Percentiles rank a stretch among this genome's conserved stretches.
Evolutionary conservation across 371 early-diverging fungal genomes (phyloP).

Genomic region (Phascolomyces articulosus): DNA sequence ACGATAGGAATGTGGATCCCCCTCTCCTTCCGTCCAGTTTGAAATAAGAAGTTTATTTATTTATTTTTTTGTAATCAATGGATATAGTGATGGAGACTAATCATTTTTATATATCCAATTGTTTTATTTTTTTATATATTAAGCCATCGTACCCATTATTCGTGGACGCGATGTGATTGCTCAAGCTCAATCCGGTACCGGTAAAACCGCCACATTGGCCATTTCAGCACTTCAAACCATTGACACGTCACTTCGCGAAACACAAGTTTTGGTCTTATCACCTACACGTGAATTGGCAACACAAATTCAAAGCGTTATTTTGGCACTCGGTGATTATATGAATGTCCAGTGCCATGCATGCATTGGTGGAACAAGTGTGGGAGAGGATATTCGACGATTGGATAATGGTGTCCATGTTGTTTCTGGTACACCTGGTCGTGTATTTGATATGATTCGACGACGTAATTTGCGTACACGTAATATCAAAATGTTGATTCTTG

Average conservation of each 20-base stretch:
- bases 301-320: constrained; percentile 95
- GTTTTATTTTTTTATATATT: background rate
- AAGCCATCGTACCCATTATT: constrained; percentile 93
- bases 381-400: constrained; percentile 91
- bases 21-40: too few species aligned
- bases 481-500: constrained; percentile 97
- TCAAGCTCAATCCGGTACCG: constrained; percentile 99
- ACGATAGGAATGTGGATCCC: too few species aligned
- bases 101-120: background rate
- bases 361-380: constrained; percentile 95
- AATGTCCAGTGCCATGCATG: constrained; percentile 94
- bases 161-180: constrained; percentile 97
- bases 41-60: too few species aligned
- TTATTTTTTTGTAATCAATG: too few species aligned
- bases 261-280: constrained; percentile 97
- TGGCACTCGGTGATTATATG: constrained; percentile 94
- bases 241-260: constrained; percentile 80
- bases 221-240: constrained; percentile 97
- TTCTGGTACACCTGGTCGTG: constrained; percentile 99
- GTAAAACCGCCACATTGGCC: constrained; percentile 99
- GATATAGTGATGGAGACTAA: too few species aligned
- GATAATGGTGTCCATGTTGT: constrained; percentile 94
- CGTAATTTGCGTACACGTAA: constrained; percentile 83
- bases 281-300: constrained; percentile 99
- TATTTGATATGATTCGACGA: constrained; percentile 98